Evolutionary conservation across 768 basidiomycete species (phyloP).

Genomic region (Termitomyces sp.): DNA sequence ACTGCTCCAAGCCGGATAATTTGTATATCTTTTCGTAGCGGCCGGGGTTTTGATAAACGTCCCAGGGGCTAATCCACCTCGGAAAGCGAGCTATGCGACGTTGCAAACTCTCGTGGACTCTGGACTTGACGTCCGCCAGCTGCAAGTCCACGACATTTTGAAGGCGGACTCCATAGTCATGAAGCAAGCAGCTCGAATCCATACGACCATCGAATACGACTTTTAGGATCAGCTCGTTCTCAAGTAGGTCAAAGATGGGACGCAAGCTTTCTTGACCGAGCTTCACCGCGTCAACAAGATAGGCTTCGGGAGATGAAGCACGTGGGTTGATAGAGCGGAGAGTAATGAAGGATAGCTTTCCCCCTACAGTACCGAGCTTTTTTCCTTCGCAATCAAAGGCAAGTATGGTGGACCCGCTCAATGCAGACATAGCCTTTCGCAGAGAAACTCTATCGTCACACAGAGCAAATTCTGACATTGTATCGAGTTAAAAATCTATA

Average conservation of each 20-base stretch:
- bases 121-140: constrained; percentile 12
- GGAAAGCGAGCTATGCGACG: background rate
- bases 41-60: background rate
- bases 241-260: constrained; percentile 10
- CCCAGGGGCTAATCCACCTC: background rate
- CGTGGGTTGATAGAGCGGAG: constrained; percentile 5
- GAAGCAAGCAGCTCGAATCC: constrained; percentile 13
- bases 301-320: background rate
- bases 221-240: constrained; percentile 7
- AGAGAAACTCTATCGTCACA: background rate
- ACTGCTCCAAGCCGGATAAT: background rate
- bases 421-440: background rate
- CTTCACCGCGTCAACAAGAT: constrained; percentile 10
- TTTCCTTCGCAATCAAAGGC: constrained; percentile 14
- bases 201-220: constrained; percentile 15
- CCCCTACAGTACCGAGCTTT: constrained; percentile 4
- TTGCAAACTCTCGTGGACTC: background rate
- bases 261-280: background rate
- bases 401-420: background rate
- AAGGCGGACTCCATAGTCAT: constrained; percentile 6
- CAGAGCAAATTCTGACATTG: background rate
- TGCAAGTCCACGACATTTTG: constrained; percentile 12
- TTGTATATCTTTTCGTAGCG: constrained; percentile 2
- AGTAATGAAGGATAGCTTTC: constrained; percentile 8
- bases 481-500: background rate